Conservation (phyloP, 768 basidiomycete genomes). For the Phaffia australis region DNA sequence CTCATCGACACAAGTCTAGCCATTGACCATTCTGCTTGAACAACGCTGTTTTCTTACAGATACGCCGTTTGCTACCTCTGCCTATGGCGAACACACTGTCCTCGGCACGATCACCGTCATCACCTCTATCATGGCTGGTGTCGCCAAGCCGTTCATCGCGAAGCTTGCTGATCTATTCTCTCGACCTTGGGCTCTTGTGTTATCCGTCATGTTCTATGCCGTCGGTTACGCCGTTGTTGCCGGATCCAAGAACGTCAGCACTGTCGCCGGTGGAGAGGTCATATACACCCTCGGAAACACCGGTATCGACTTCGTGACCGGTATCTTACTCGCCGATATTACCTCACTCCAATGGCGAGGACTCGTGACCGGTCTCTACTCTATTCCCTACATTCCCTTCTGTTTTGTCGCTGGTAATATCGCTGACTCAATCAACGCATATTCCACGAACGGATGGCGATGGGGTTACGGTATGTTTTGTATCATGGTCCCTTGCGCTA, state of each 20-base stretch:
- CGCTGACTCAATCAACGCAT: conserved; percentile 27
- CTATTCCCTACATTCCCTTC: conserved; percentile 21
- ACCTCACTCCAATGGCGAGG: conserved; percentile 37
- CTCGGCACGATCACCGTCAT: background rate
- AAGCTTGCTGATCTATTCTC: conserved; percentile 34
- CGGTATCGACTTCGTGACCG: background rate
- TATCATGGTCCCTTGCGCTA: conserved; percentile 34
- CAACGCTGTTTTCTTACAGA: background rate
- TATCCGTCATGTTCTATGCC: conserved; percentile 19
- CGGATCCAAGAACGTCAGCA: conserved; percentile 29
- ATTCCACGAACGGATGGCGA: conserved; percentile 33
- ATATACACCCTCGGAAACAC: conserved; percentile 30
- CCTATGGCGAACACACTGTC: background rate
- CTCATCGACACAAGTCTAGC: background rate
- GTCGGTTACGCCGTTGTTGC: conserved; percentile 36
- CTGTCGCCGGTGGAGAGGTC: conserved; percentile 30
- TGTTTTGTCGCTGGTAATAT: conserved; percentile 34
- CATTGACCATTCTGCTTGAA: background rate
- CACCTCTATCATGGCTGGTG: background rate
- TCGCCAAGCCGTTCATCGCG: conserved; percentile 26
- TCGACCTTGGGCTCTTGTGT: conserved; percentile 26
- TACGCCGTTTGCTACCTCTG: conserved; percentile 1
- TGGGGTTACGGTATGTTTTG: conserved; percentile 32
- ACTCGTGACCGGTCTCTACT: conserved; percentile 30
- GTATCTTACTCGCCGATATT: conserved; percentile 31